Base-by-base conservation (phyloP, 1,284 basidiomycete genomes). In the Malassezia brasiliensis region DNA sequence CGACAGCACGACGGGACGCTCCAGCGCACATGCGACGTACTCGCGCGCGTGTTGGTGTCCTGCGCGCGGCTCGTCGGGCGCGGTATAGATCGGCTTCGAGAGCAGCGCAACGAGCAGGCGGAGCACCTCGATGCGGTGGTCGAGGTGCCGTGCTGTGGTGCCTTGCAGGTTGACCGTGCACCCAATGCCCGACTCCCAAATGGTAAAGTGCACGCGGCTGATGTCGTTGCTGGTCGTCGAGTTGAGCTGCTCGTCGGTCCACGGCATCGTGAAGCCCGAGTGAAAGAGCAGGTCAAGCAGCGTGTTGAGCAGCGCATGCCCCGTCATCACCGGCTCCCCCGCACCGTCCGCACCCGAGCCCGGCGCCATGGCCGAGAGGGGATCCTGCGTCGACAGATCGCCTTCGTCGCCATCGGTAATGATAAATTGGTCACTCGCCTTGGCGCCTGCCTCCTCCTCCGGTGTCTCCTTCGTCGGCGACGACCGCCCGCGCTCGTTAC, bases 111-210 rank as follows among this genome's bases (percentile, higher is more conserved):
- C 60, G n/a, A 74, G 46, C 1, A 72, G 51, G 2, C 70, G 61
- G 4, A 74, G 47, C 3, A 70, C 48, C 37, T 72, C 68, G 37
- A 65, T 59, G 7, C 69, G 67, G 37, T 67, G 62, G 1, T 64
- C 57, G 11, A 64, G 50, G 41, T 72, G 71, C 39, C 47, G 42
- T 15, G 56, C 51, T 0, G 60, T 64, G 2, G 64, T 66, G 19
- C 56, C 58, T 5, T 53, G 45, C 1, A 73, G 50, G 19, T 72
- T 63, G 37, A 70, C 55, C 0, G 69, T 66, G 48, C 62, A 63
- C 2, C 72, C 72, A 7, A 74, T 67, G 17, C 72, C 72, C 10
- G 69, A 60, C 38, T 68, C 63, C 68, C 69, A 74, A 53, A 74
- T 74, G 5, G 64, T 56, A 44, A 64, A 64, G 34, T 67, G 61